Evolutionary conservation across 1,284 basidiomycete species (phyloP).

Genomic region (Leccinum ponderosum): DNA sequence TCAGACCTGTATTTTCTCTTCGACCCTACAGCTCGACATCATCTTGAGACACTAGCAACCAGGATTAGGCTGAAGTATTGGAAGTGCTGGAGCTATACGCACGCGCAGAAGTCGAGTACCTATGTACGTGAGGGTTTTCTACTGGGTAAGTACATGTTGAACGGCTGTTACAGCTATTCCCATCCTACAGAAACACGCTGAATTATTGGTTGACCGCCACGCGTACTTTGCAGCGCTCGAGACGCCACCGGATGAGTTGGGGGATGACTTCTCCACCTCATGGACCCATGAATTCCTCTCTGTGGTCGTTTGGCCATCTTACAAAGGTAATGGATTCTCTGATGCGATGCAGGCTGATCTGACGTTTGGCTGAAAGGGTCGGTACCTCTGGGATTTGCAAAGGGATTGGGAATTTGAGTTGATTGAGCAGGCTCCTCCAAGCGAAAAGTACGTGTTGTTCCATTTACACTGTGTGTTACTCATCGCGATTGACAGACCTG

Average conservation of each 20-base stretch:
- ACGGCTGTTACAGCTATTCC: slow-evolving; percentile 57
- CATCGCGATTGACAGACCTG: slow-evolving; percentile 34
- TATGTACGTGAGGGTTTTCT: slow-evolving; percentile 58
- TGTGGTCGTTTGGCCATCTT: slow-evolving; percentile 59
- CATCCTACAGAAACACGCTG: slow-evolving; percentile 67
- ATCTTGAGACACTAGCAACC: slow-evolving; percentile 52
- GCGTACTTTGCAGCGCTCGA: slow-evolving; percentile 47
- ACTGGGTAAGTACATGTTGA: slow-evolving; percentile 7
- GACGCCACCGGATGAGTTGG: slow-evolving; percentile 47
- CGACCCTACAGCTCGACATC: slow-evolving; percentile 58
- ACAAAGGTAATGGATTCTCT: slow-evolving; percentile 46
- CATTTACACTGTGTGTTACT: neutral
- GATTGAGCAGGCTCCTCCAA: slow-evolving; percentile 46
- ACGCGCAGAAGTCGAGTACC: slow-evolving; percentile 75
- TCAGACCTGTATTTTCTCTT: slow-evolving; percentile 84
- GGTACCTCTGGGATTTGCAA: slow-evolving; percentile 62
- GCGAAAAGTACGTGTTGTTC: slow-evolving; percentile 46
- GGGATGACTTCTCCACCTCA: slow-evolving; percentile 53
- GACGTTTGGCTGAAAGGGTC: slow-evolving; percentile 50
- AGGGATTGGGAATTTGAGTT: slow-evolving; percentile 75
- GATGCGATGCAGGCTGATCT: slow-evolving; percentile 9
- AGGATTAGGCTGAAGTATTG: slow-evolving; percentile 47
- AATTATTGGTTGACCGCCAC: slow-evolving; percentile 63
- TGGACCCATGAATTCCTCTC: slow-evolving; percentile 61
- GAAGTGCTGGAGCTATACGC: slow-evolving; percentile 64